Percentiles rank a stretch among this genome's conserved stretches.
Evolutionary conservation across 2,329 filamentous ascomycete species (phyloP).

Genomic region (Gyromitra esculenta): DNA sequence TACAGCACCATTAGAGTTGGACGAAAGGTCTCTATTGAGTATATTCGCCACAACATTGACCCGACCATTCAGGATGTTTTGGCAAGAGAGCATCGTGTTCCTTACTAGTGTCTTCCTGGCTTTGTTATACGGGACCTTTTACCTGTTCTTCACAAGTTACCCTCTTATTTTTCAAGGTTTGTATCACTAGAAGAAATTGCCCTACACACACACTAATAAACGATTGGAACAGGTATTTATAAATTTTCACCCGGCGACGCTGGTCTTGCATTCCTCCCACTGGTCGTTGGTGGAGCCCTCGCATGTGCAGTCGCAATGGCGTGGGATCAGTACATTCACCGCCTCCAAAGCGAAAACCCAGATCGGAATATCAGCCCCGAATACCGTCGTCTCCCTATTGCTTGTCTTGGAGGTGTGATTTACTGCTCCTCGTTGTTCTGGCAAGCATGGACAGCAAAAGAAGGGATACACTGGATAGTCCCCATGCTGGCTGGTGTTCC

Average conservation of each 20-base stretch:
- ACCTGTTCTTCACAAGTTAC: conserved; percentile 58
- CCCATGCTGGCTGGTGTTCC: conserved; percentile 70
- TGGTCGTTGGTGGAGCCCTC: conserved; percentile 71
- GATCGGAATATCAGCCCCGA: conserved; percentile 72
- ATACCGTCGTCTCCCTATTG: conserved; percentile 75
- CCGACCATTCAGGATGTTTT: conserved; percentile 59
- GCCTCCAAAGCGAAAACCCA: conserved; percentile 65
- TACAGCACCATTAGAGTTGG: conserved; percentile 51
- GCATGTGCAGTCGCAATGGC: conserved; percentile 70
- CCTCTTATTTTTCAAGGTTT: conserved; percentile 56
- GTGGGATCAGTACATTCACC: conserved; percentile 71
- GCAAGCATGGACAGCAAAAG: conserved; percentile 69
- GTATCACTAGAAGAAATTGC: not conserved
- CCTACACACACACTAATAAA: not conserved
- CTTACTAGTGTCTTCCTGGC: conserved; percentile 59
- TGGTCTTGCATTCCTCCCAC: conserved; percentile 74
- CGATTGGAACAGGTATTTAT: conserved; percentile 58
- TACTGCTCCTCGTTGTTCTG: conserved; percentile 69
- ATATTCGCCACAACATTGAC: conserved; percentile 56
- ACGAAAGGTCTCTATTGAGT: conserved; percentile 49
- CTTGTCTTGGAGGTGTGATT: conserved; percentile 74
- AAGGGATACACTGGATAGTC: conserved; percentile 65
- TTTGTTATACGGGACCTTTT: conserved; percentile 60
- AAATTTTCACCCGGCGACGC: conserved; percentile 65
- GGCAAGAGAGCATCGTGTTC: conserved; percentile 58